Evolutionary conservation across 495 filamentous ascomycete species (phyloP).

Genomic region (Glonium stellatum): DNA sequence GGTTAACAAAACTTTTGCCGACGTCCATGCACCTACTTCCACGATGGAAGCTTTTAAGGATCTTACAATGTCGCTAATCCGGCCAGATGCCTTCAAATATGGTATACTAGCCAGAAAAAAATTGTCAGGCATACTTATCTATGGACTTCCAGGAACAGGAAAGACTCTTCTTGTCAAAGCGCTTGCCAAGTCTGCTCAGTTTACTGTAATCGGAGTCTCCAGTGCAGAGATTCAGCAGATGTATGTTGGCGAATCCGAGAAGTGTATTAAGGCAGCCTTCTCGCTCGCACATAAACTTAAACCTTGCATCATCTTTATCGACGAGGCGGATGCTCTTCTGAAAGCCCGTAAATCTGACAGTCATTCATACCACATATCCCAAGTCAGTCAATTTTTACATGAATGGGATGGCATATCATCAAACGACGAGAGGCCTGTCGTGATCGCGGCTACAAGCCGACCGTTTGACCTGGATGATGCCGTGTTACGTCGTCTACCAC

Average conservation of each 20-base stretch:
- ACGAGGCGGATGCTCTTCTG: slow-evolving; percentile 97
- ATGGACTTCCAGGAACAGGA: slow-evolving; percentile 90
- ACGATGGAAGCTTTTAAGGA: background rate
- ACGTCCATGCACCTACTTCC: background rate
- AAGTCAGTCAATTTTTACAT: slow-evolving; percentile 94
- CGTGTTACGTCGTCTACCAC: slow-evolving; percentile 79
- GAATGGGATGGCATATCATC: slow-evolving; percentile 96
- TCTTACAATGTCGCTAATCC: background rate
- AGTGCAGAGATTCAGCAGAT: slow-evolving; percentile 97
- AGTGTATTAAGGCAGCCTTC: slow-evolving; percentile 96
- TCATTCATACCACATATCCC: slow-evolving; percentile 92
- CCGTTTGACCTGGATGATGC: slow-evolving; percentile 94
- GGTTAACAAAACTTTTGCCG: background rate
- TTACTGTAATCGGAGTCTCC: slow-evolving; percentile 93
- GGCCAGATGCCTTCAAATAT: slow-evolving; percentile 1
- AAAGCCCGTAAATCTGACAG: slow-evolving; percentile 87
- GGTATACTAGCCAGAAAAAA: slow-evolving; percentile 40
- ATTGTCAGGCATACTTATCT: slow-evolving; percentile 89
- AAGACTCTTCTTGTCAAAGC: slow-evolving; percentile 94
- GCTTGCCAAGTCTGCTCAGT: slow-evolving; percentile 83
- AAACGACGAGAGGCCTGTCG: slow-evolving; percentile 73
- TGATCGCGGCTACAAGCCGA: slow-evolving; percentile 98
- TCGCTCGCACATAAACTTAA: slow-evolving; percentile 97
- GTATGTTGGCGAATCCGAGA: slow-evolving; percentile 93
- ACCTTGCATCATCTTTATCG: slow-evolving; percentile 99